Conservation (phyloP, 805 yeast genomes). For the Schwanniomyces occidentalis region DNA sequence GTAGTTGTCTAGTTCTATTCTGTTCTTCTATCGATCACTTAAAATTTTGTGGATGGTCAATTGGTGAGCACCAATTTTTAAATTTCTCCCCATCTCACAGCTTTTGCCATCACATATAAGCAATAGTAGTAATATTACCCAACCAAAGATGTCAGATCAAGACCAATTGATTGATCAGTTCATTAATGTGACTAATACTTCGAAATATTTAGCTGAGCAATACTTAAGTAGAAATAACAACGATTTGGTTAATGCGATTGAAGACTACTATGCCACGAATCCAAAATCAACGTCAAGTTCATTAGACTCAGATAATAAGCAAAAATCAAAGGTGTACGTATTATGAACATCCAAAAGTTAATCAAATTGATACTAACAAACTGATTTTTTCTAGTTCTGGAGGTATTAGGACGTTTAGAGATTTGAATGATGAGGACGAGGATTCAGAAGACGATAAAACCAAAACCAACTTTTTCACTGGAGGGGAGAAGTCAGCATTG, state of each 20-base stretch:
- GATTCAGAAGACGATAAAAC: constrained; percentile 58
- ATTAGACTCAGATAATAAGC: background rate
- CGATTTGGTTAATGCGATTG: constrained; percentile 41
- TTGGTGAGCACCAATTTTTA: too few species aligned
- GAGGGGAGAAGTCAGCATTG: constrained; percentile 74
- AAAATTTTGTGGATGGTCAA: too few species aligned
- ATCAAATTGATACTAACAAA: constrained; percentile 3
- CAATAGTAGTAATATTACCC: background rate
- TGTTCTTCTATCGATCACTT: too few species aligned
- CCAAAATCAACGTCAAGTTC: constrained; percentile 1
- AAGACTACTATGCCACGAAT: constrained; percentile 35
- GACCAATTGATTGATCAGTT: constrained; percentile 32
- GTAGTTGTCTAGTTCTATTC: too few species aligned
- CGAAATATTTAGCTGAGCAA: constrained; percentile 39
- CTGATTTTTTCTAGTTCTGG: constrained; percentile 6
- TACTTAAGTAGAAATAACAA: constrained; percentile 36
- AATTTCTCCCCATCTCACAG: too few species aligned
- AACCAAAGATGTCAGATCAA: constrained; percentile 15
- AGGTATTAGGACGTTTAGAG: constrained; percentile 40
- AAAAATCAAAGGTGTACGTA: constrained; percentile 9
- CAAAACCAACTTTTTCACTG: constrained; percentile 57
- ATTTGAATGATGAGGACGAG: constrained; percentile 40
- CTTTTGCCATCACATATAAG: too few species aligned
- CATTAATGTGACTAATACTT: constrained; percentile 34
- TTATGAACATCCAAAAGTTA: background rate